phyloP scores from a whole-genome alignment of 2,329 filamentous ascomycete species.

The Tolypocladium endophyticum region DNA sequence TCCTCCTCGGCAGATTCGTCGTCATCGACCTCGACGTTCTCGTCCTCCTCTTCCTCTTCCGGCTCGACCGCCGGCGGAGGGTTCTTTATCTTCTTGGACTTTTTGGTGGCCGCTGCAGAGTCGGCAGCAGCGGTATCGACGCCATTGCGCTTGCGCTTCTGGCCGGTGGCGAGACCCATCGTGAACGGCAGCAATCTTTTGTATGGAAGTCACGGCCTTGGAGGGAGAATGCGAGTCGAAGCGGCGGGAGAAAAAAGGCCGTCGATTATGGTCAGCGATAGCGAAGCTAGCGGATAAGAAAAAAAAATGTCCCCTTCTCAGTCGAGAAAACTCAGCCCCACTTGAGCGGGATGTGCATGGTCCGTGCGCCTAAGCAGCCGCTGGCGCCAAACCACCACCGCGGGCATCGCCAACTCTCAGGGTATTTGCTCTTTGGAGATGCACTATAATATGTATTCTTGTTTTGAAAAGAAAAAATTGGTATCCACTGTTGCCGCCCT shows the following conservation, averaged over 20 bases:
- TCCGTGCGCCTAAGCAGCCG: neutral
- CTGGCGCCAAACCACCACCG: neutral
- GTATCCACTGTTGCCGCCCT: neutral
- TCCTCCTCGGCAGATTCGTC: constrained; percentile 15
- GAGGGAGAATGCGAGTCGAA: no score
- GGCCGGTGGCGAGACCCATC: constrained; percentile 26
- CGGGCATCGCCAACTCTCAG: neutral
- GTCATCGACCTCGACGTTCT: constrained; percentile 12
- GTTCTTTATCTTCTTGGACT: constrained; percentile 32
- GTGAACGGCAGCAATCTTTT: constrained; percentile 4
- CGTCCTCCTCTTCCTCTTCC: constrained; percentile 15
- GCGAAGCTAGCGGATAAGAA: constrained; percentile 6
- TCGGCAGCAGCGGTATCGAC: constrained; percentile 17
- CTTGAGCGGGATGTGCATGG: constrained; percentile 1
- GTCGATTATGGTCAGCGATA: neutral
- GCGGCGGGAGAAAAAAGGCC: constrained; percentile 4
- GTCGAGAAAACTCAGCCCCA: neutral
- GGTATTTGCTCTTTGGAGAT: neutral
- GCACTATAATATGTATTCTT: neutral
- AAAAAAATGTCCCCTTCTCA: constrained; percentile 8
- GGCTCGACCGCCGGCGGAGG: constrained; percentile 16
- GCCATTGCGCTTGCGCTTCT: constrained; percentile 33
- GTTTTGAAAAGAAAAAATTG: neutral
- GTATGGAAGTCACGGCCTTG: neutral
- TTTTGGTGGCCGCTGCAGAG: constrained; percentile 15